A percentile compares a stretch with the other conserved stretches of the same genome.
These are phyloP conservation scores for Rhizophlyctis rosea DNA, from an alignment of 192 early-diverging fungal genomes.

Conservation along the genomic window DNA sequence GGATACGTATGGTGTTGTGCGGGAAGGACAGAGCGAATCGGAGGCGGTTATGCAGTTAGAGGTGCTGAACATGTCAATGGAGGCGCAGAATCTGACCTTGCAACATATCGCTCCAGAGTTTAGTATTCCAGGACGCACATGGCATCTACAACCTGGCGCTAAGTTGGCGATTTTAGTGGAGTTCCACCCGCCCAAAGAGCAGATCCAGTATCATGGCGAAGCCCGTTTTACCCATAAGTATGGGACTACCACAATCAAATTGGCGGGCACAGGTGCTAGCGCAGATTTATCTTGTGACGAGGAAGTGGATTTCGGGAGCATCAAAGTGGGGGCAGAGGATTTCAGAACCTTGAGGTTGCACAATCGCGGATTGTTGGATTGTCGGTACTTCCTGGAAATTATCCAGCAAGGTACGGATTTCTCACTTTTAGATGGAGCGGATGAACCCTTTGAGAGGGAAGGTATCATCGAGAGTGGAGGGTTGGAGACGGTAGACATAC, in stretches of 20 bases:
- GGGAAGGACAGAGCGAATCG: constrained; percentile 17
- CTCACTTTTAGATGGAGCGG: constrained; percentile 23
- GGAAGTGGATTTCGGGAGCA: constrained; percentile 49
- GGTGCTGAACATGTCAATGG: constrained; percentile 53
- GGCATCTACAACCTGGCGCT: constrained; percentile 52
- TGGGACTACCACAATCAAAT: constrained; percentile 35
- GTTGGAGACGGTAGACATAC: constrained; percentile 35
- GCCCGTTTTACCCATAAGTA: constrained; percentile 54
- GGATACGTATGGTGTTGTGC: constrained; percentile 30
- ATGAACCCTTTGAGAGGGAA: constrained; percentile 56
- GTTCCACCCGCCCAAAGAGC: constrained; percentile 58
- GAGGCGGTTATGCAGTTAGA: constrained; percentile 26
- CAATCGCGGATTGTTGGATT: constrained; percentile 54
- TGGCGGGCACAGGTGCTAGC: constrained; percentile 58
- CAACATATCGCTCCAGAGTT: constrained; percentile 49
- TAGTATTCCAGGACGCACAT: constrained; percentile 45
- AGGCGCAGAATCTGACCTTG: constrained; percentile 54
- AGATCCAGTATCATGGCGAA: constrained; percentile 55
- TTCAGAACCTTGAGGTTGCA: constrained; percentile 33
- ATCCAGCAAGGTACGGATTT: constrained; percentile 45
- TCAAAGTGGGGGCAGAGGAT: constrained; percentile 45
- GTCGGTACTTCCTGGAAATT: constrained; percentile 45
- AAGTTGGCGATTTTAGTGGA: constrained; percentile 51
- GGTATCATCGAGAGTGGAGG: constrained; percentile 46
- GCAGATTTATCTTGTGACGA: constrained; percentile 50